These are phyloP conservation scores for Termitomyces eurrhizus DNA, from an alignment of 768 basidiomycete genomes.

Conservation along the genomic window DNA sequence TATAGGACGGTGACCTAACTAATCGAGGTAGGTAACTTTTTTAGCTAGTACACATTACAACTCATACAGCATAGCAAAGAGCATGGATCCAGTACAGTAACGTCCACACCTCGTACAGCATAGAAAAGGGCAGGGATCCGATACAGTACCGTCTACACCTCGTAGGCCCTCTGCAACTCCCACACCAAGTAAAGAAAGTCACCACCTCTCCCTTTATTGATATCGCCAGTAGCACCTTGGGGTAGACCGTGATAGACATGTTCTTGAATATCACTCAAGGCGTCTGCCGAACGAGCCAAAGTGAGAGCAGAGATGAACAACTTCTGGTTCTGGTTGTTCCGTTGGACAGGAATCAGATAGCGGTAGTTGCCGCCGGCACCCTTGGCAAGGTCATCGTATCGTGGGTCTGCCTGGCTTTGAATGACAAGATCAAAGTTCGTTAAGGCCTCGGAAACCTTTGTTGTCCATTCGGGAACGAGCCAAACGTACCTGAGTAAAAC, in stretches of 20 bases:
- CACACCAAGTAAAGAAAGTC: background rate
- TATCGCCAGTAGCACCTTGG: background rate
- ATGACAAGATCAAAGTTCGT: conserved; percentile 7
- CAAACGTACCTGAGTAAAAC: conserved; percentile 2
- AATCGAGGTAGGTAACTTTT: background rate
- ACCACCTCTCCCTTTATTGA: background rate
- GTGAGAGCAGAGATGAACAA: conserved; percentile 3
- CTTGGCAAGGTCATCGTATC: conserved; percentile 5
- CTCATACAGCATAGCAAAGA: no score
- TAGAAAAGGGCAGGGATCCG: background rate
- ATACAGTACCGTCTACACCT: background rate
- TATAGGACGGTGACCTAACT: background rate
- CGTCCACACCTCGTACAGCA: no score
- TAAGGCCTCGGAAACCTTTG: background rate
- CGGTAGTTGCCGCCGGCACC: conserved; percentile 1
- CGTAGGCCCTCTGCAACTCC: conserved; percentile 3
- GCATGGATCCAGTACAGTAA: no score
- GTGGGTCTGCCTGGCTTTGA: background rate
- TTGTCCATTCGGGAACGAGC: conserved; percentile 8
- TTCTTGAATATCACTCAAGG: background rate
- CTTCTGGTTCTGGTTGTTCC: background rate
- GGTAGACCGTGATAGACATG: background rate
- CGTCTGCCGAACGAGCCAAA: background rate
- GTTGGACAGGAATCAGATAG: conserved; percentile 5
- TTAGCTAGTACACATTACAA: no score